phyloP scores from a whole-genome alignment of 2,329 filamentous ascomycete species.

The Alternaria incomplexa region DNA sequence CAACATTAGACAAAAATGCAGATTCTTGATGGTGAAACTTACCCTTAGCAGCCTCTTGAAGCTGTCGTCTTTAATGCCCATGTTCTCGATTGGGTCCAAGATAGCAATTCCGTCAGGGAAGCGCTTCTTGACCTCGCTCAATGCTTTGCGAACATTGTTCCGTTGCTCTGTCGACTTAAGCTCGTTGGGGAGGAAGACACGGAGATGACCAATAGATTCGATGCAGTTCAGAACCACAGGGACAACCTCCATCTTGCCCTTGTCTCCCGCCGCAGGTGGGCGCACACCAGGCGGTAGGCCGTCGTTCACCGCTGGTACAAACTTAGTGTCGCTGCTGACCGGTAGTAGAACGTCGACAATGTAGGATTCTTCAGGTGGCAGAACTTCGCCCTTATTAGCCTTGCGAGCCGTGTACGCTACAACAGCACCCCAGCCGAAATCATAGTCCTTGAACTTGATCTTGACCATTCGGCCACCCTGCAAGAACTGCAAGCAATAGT shows the following conservation, averaged over 20 bases:
- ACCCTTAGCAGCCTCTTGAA: constrained; percentile 87
- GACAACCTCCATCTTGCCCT: constrained; percentile 78
- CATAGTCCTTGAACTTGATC: constrained; percentile 77
- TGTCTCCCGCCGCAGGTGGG: constrained; percentile 67
- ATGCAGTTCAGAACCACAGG: constrained; percentile 87
- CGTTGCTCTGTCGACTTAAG: constrained; percentile 71
- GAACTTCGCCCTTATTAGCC: constrained; percentile 67
- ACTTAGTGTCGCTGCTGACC: constrained; percentile 61
- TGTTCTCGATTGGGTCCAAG: constrained; percentile 93
- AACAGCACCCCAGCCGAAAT: constrained; percentile 95
- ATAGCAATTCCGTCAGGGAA: constrained; percentile 92
- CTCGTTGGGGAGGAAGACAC: constrained; percentile 82
- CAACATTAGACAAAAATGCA: constrained; percentile 14
- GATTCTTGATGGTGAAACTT: constrained; percentile 29
- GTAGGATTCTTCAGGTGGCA: constrained; percentile 78
- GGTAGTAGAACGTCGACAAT: constrained; percentile 81
- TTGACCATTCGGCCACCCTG: constrained; percentile 86
- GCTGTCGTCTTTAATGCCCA: constrained; percentile 88
- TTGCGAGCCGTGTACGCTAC: constrained; percentile 74
- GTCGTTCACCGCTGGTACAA: constrained; percentile 65
- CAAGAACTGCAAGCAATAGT: constrained; percentile 82
- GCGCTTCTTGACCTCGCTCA: constrained; percentile 81
- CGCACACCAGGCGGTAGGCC: constrained; percentile 69
- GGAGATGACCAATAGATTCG: constrained; percentile 81
- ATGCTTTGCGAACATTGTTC: constrained; percentile 68